A percentile compares a stretch with the other conserved stretches of the same genome.
Conservation (phyloP, 495 filamentous ascomycete species). For the Aspergillus bridgeri region DNA sequence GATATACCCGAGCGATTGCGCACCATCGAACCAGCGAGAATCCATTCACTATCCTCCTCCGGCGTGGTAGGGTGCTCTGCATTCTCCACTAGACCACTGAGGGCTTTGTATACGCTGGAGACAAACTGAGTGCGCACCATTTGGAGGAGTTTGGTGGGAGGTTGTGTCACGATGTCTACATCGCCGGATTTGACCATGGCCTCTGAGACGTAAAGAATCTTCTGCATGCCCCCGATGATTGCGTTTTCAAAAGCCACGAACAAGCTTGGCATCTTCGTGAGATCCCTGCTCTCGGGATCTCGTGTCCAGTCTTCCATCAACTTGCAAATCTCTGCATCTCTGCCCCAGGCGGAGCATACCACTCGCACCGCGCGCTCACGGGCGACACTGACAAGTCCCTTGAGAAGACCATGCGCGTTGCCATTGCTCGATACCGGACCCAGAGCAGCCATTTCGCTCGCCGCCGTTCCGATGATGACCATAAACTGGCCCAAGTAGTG, state of each 20-base stretch:
- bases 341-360: slow-evolving; percentile 79
- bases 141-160: slow-evolving; percentile 76
- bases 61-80: slow-evolving; percentile 68
- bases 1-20: slow-evolving; percentile 30
- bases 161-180: slow-evolving; percentile 74
- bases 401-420: slow-evolving; percentile 61
- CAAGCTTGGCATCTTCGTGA: slow-evolving; percentile 84
- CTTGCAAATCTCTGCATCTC: slow-evolving; percentile 85
- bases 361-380: slow-evolving; percentile 80
- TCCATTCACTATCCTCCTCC: slow-evolving; percentile 57
- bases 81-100: slow-evolving; percentile 94
- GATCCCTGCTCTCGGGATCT: slow-evolving; percentile 68
- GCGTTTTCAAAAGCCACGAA: slow-evolving; percentile 78
- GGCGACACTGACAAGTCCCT: slow-evolving; percentile 65
- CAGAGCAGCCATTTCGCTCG: slow-evolving; percentile 79
- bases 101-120: slow-evolving; percentile 81
- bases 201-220: slow-evolving; percentile 88
- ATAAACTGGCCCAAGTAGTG: slow-evolving; percentile 83
- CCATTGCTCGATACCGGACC: slow-evolving; percentile 56
- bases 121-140: slow-evolving; percentile 86
- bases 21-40: slow-evolving; percentile 27
- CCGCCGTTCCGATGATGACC: slow-evolving; percentile 74
- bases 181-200: slow-evolving; percentile 64
- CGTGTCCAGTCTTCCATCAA: slow-evolving; percentile 89
- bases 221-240: slow-evolving; percentile 80